Percentiles rank a stretch among this genome's conserved stretches.
Evolutionary conservation across 108 stramenopile species (phyloP).

Genomic region (Cyclotella sp.): DNA sequence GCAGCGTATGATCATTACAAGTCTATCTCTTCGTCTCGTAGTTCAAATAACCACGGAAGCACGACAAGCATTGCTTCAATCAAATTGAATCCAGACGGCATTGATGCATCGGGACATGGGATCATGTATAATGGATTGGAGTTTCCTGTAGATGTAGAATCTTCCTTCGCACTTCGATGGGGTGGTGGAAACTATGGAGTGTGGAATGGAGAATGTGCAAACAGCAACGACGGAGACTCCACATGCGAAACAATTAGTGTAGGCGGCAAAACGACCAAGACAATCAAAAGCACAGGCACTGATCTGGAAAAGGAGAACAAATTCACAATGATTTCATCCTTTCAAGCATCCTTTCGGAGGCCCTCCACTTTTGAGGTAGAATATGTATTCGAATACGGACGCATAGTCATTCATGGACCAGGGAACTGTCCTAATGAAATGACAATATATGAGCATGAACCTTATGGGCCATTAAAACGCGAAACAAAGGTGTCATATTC

Average conservation of each 20-base stretch:
- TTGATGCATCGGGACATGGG: slow-evolving; percentile 34
- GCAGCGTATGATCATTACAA: slow-evolving; percentile 39
- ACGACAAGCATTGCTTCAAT: neutral
- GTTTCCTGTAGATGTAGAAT: slow-evolving; percentile 44
- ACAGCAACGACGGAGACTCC: neutral
- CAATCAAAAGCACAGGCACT: neutral
- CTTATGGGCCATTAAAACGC: slow-evolving; percentile 20
- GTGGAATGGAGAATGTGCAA: slow-evolving; percentile 13
- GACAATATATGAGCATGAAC: slow-evolving; percentile 37
- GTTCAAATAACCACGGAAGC: neutral
- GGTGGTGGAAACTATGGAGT: slow-evolving; percentile 35
- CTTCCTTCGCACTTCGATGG: slow-evolving; percentile 40
- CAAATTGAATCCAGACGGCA: slow-evolving; percentile 15
- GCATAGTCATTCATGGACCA: slow-evolving; percentile 32
- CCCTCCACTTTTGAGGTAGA: slow-evolving; percentile 43
- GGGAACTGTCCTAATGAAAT: slow-evolving; percentile 44
- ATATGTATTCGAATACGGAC: slow-evolving; percentile 36
- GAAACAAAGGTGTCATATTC: slow-evolving; percentile 29
- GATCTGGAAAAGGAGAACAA: neutral
- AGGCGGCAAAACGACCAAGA: neutral
- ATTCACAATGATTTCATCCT: slow-evolving; percentile 42
- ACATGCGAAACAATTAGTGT: slow-evolving; percentile 4
- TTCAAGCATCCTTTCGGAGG: slow-evolving; percentile 36
- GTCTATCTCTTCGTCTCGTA: neutral
- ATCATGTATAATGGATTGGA: slow-evolving; percentile 26